Conservation (phyloP, 768 basidiomycete species). For the Rhodotorula babjevae region DNA sequence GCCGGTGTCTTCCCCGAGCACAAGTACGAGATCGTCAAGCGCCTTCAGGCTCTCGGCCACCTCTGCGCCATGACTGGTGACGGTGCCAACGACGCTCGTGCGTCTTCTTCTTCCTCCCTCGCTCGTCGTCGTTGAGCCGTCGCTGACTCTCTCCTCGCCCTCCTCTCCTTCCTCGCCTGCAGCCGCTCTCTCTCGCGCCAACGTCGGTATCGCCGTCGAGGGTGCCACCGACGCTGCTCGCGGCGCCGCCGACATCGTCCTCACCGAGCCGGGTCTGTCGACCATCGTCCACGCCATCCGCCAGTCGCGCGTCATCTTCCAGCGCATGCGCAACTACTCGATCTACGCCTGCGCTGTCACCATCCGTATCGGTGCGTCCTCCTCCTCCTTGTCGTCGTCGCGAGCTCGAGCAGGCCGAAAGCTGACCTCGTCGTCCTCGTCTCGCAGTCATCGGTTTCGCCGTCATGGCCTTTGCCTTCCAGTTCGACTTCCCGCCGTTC, state of each 20-base stretch:
- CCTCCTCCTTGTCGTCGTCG: neutral
- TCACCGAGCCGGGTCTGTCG: slow-evolving; percentile 96
- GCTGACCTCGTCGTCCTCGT: neutral
- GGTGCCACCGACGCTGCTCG: slow-evolving; percentile 98
- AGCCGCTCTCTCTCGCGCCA: slow-evolving; percentile 88
- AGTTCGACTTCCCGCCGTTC: slow-evolving; percentile 99
- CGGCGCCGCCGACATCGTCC: slow-evolving; percentile 95
- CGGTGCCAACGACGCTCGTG: slow-evolving; percentile 90
- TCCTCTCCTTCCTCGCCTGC: no score
- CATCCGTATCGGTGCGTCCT: slow-evolving; percentile 71
- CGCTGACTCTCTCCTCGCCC: no score
- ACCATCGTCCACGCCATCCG: slow-evolving; percentile 99
- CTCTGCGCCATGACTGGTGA: slow-evolving; percentile 99
- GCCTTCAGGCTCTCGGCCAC: slow-evolving; percentile 91
- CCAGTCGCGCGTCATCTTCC: slow-evolving; percentile 97
- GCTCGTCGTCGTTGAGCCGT: no score
- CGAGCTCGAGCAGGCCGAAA: neutral
- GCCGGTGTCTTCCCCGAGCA: slow-evolving; percentile 99
- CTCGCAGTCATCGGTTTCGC: slow-evolving; percentile 89
- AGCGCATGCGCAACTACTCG: slow-evolving; percentile 98
- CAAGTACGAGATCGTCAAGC: slow-evolving; percentile 99
- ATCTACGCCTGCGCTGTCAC: slow-evolving; percentile 62
- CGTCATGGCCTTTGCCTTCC: slow-evolving; percentile 89
- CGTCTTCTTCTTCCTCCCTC: no score
- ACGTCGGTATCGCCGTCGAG: slow-evolving; percentile 99